phyloP scores from a whole-genome alignment of 2,329 filamentous ascomycete genomes.

The Fusarium sororula region DNA sequence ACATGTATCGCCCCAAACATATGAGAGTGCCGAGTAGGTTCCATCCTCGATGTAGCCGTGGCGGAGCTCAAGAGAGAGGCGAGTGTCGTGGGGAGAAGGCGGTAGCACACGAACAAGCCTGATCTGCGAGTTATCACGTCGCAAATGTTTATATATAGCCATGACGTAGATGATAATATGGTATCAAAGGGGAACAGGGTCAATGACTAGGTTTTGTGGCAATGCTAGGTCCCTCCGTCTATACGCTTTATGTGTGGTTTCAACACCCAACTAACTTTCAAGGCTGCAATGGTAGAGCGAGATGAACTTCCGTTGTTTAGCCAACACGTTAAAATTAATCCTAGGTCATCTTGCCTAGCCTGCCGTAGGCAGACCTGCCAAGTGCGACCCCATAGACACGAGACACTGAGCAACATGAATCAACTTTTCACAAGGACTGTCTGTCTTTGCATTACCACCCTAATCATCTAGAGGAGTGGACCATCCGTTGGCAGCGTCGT shows the following conservation, averaged over 20 bases:
- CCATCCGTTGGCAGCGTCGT: slow-evolving; percentile 13
- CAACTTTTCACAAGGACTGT: not conserved
- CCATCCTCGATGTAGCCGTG: not conserved
- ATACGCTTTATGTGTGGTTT: not conserved
- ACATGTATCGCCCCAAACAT: not conserved
- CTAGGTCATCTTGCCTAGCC: not conserved
- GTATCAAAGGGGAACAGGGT: not conserved
- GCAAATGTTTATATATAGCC: not conserved
- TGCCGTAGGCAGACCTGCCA: not conserved
- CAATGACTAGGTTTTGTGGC: no score
- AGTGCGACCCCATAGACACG: not conserved
- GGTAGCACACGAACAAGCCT: not conserved
- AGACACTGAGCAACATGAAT: no score
- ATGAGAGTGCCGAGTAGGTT: not conserved
- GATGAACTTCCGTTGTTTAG: not conserved
- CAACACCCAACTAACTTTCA: not conserved
- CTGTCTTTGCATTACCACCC: no score
- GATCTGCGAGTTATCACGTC: not conserved
- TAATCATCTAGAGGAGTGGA: not conserved
- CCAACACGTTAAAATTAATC: fast-evolving
- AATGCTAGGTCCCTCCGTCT: not conserved
- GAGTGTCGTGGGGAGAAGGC: fast-evolving
- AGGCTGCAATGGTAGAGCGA: not conserved
- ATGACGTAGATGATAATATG: not conserved
- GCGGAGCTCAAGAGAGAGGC: not conserved